Percentiles rank a stretch among this genome's conserved stretches.
These are phyloP conservation scores for Lasiodiplodia sp. DNA, from an alignment of 2,329 filamentous ascomycete genomes.

Conservation along the genomic window DNA sequence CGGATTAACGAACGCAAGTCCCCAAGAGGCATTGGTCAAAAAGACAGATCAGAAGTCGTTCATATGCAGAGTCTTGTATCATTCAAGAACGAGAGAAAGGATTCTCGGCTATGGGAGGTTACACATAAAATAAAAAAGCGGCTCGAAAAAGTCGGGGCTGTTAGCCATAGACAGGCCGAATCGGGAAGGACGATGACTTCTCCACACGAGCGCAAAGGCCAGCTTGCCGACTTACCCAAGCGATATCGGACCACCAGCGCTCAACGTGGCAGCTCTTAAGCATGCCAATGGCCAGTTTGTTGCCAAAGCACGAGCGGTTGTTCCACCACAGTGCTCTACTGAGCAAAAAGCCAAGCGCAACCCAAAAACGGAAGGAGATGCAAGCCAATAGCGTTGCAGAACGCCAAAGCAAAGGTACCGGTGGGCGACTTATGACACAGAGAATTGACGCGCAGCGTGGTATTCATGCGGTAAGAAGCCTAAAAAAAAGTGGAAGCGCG, in stretches of 20 bases:
- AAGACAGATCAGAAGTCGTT: too few species aligned
- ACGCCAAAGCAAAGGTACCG: not conserved
- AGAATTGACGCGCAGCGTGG: not conserved
- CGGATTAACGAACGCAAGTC: too few species aligned
- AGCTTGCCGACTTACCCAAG: not conserved
- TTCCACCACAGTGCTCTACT: not conserved
- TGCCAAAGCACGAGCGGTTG: not conserved
- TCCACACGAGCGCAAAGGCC: not conserved
- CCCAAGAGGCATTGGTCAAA: too few species aligned
- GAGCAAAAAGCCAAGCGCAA: not conserved
- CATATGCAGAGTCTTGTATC: too few species aligned
- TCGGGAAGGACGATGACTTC: constrained; percentile 1
- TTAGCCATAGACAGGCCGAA: not conserved
- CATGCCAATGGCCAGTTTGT: not conserved
- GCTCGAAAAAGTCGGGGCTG: not conserved
- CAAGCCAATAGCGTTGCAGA: not conserved
- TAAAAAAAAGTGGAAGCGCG: constrained; percentile 8
- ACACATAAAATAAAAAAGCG: not conserved
- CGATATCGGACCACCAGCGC: not conserved
- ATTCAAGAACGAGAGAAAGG: too few species aligned
- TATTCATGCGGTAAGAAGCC: not conserved
- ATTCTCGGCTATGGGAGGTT: not conserved
- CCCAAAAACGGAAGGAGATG: not conserved
- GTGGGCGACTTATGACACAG: not conserved
- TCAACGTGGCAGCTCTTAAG: not conserved